Evolutionary conservation across 2,329 filamentous ascomycete genomes (phyloP), one percentile per base, ranked within the genome.

Genomic region (Exophiala calicioides): DNA sequence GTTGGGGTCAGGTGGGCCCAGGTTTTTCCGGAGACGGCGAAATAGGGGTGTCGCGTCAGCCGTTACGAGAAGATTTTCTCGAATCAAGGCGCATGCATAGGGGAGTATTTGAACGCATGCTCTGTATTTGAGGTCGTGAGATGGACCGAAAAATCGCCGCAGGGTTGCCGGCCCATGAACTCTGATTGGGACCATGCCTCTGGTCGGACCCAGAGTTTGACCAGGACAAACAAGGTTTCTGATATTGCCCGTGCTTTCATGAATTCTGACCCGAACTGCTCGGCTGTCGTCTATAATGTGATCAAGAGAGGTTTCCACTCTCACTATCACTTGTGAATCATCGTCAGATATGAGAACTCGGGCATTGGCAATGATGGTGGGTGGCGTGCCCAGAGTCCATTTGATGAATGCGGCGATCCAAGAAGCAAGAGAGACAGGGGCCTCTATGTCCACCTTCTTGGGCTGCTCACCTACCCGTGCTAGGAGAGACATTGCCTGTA

Each of bases 401-500:
- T 38, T 38, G 35, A 38, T 15, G 13, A 38, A 38, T 6, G 20
- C 21, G 16, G 27, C 35, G 19, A 26, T 9, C 35, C 13, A 38
- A 23, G 35, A 19, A 26, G 35, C 20, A 38, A 24, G 6, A 8
- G 5, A 1, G 4, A 13, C 35, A n/a, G 9, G n/a, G 13, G 20
- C 35, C 7, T 7, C 24, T 12, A 12, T 27, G 7, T 37, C 18
- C 7, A 37, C 3, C 15, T 20, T 15, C 34, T 24, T 16, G 16
- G 24, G 12, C 5, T 20, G 34, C 13, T 37, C 34, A 4, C 34
- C 34, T 37, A 37, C 34, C 5, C 34, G 34, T 12, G 18, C 34
- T 20, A 24, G 16, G 15, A 12, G 34, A 24, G 18, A 37, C 3
- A 37, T 24, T 13, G 34, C 34, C 20, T 20, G 34, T 2, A n/a